Evolutionary conservation across 2,329 filamentous ascomycete genomes (phyloP).

Genomic region (Diplodia corticola): DNA sequence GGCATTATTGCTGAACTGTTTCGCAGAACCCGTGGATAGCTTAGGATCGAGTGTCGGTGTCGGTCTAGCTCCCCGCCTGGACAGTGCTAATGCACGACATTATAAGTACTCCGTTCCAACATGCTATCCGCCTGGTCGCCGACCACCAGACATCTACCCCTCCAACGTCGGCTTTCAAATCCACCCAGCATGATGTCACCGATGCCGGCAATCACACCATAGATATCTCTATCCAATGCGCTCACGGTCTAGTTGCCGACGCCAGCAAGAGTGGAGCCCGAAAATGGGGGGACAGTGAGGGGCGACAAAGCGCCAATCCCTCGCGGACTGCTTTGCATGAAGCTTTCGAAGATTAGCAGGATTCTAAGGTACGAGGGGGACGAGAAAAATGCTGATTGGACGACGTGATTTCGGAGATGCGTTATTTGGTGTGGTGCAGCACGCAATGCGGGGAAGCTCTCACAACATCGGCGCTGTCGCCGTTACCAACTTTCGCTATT

Average conservation of each 20-base stretch:
- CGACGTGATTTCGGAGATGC: neutral
- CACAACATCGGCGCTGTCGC: constrained; percentile 17
- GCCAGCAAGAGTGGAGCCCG: constrained; percentile 8
- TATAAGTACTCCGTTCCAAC: constrained; percentile 16
- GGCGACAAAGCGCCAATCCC: neutral
- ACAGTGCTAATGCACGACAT: neutral
- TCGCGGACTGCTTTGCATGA: neutral
- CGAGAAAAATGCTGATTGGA: neutral
- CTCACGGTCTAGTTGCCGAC: neutral
- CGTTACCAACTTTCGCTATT: neutral
- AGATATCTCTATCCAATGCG: constrained; percentile 17
- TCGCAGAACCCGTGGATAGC: neutral
- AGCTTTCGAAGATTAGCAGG: neutral
- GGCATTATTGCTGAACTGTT: constrained; percentile 23
- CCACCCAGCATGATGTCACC: constrained; percentile 11
- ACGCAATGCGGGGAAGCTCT: constrained; percentile 24
- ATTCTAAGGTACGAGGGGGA: neutral
- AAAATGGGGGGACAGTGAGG: neutral
- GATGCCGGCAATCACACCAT: constrained; percentile 19
- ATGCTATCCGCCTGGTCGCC: neutral
- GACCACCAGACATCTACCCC: neutral
- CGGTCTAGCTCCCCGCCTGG: neutral
- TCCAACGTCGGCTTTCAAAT: constrained; percentile 13
- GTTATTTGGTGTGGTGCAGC: constrained; percentile 18
- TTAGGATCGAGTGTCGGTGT: neutral